Percentiles rank a stretch among this genome's conserved stretches.
Evolutionary conservation across 2,329 filamentous ascomycete genomes (phyloP).

Genomic region (Aspergillus fischeri): DNA sequence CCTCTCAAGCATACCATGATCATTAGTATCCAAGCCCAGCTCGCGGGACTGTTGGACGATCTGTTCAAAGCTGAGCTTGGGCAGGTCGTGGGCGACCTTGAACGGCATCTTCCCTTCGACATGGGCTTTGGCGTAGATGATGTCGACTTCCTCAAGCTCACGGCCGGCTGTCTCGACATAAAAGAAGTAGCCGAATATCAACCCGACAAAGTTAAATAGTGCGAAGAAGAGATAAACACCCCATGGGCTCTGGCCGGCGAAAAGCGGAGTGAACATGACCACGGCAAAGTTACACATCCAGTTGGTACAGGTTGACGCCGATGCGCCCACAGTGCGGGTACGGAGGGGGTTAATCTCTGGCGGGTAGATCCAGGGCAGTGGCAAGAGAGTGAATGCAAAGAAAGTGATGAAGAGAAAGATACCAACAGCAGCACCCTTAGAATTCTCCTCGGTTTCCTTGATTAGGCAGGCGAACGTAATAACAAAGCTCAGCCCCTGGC

Average conservation of each 20-base stretch:
- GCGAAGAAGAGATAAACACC: constrained; percentile 42
- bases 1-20: too few species aligned
- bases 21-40: constrained; percentile 16
- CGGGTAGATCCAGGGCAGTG: constrained; percentile 53
- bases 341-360: constrained; percentile 52
- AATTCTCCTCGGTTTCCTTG: constrained; percentile 13
- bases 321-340: constrained; percentile 50
- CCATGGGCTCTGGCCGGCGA: constrained; percentile 31
- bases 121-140: constrained; percentile 38
- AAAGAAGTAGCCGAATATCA: constrained; percentile 50
- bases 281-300: constrained; percentile 53
- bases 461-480: constrained; percentile 35
- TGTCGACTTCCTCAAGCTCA: constrained; percentile 39
- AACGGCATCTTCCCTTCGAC: constrained; percentile 31
- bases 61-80: constrained; percentile 27
- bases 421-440: constrained; percentile 48
- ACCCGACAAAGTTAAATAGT: constrained; percentile 36
- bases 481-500: constrained; percentile 32
- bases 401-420: constrained; percentile 65
- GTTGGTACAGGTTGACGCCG: constrained; percentile 49
- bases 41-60: constrained; percentile 21
- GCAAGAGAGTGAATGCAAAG: constrained; percentile 61
- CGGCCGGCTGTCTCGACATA: constrained; percentile 46
- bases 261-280: constrained; percentile 46
- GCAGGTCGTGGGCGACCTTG: constrained; percentile 22